Evolutionary conservation across 371 early-diverging fungal species (phyloP).

Genomic region (Mortierella sp.): DNA sequence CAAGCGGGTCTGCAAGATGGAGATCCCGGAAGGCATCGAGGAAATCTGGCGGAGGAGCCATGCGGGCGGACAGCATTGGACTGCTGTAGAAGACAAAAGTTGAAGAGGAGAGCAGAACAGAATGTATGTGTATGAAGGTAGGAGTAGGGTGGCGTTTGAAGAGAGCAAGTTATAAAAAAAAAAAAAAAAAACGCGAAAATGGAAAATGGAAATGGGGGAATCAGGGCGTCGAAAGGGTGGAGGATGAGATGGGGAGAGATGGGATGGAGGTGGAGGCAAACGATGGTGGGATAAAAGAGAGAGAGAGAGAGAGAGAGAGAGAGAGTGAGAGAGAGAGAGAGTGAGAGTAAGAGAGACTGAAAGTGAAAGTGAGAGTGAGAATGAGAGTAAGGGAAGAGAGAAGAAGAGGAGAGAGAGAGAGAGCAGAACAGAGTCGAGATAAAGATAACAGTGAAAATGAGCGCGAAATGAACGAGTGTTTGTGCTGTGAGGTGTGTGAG

Average conservation of each 20-base stretch:
- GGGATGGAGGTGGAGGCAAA: too few species aligned
- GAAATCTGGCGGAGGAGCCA: constrained; percentile 8
- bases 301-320: neutral
- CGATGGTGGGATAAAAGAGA: neutral
- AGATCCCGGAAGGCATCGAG: constrained; percentile 16
- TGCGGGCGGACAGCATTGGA: constrained; percentile 18
- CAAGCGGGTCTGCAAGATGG: constrained; percentile 4
- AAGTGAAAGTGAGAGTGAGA: too few species aligned
- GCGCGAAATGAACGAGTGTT: too few species aligned
- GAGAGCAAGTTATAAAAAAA: neutral
- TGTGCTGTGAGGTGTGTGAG: too few species aligned
- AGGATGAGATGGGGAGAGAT: too few species aligned
- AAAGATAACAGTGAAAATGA: too few species aligned
- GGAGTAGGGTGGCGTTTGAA: neutral
- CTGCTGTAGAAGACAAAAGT: neutral
- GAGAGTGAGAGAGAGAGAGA: neutral
- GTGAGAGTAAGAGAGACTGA: too few species aligned
- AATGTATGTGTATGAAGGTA: neutral
- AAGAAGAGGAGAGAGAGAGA: neutral
- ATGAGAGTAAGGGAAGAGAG: neutral
- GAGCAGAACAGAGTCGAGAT: too few species aligned
- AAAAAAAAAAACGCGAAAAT: neutral
- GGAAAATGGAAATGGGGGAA: neutral
- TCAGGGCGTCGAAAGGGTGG: neutral
- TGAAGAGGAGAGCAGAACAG: neutral